Conservation (phyloP, 257 asterid genomes). For the Datura wrightii region DNA sequence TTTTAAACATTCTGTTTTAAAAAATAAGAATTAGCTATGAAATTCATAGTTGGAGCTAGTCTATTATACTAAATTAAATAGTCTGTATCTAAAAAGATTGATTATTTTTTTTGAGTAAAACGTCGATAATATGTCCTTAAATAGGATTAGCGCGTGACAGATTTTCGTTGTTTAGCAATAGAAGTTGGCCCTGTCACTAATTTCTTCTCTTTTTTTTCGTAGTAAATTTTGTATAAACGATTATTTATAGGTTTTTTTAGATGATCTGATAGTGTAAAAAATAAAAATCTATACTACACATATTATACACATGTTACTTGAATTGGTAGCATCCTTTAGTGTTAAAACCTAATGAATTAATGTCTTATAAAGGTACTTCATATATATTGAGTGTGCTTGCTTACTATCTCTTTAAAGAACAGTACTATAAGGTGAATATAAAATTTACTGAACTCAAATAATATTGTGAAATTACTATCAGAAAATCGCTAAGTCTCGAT, state of each 20-base stretch:
- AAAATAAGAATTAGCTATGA: not conserved
- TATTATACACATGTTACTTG: not conserved
- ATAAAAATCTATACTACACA: not conserved
- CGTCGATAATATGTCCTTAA: not conserved
- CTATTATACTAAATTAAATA: not conserved
- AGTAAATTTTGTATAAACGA: fast-evolving
- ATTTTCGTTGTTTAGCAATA: not conserved
- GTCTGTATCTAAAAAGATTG: not conserved
- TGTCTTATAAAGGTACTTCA: not conserved
- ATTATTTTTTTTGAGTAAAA: not conserved
- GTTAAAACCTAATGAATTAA: not conserved
- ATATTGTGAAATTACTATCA: not conserved
- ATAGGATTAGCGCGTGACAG: not conserved
- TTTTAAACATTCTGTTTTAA: not conserved
- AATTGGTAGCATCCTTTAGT: not conserved
- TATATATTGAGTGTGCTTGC: not conserved
- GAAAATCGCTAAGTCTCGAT: not conserved
- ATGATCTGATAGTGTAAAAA: not conserved
- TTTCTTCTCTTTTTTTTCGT: not conserved
- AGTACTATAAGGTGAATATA: not conserved
- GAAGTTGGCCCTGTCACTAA: not conserved
- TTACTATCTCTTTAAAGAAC: not conserved
- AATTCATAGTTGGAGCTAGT: not conserved
- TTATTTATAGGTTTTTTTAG: not conserved
- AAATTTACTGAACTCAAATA: not conserved